These are phyloP conservation scores for Solanum hybrid DNA, from an alignment of 305 asterid species.

Conservation along the genomic window DNA sequence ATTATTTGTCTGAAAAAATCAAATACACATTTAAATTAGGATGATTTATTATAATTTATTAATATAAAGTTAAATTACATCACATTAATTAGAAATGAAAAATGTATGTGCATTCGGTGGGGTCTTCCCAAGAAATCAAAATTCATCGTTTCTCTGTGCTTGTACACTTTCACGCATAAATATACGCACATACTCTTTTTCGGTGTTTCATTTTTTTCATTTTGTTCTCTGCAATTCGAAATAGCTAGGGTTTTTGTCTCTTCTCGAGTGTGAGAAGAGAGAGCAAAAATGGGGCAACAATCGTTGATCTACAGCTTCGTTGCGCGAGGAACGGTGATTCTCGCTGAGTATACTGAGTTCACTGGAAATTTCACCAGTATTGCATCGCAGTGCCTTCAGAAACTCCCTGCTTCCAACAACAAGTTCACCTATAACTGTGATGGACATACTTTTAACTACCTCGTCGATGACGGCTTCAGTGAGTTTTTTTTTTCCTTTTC, in stretches of 20 bases:
- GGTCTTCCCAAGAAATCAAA: not conserved
- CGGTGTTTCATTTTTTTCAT: not conserved
- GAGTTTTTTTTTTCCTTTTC: slow-evolving; percentile 9
- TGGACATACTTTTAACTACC: slow-evolving; percentile 65
- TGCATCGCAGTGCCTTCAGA: slow-evolving; percentile 77
- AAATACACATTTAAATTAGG: not conserved
- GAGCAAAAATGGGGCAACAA: slow-evolving; percentile 51
- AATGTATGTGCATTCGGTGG: not conserved
- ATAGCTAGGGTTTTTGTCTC: not conserved
- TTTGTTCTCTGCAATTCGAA: not conserved
- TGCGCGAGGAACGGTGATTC: slow-evolving; percentile 70
- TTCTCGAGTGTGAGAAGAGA: not conserved
- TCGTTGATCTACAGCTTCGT: slow-evolving; percentile 80
- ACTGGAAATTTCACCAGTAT: slow-evolving; percentile 69
- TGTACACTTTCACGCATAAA: not conserved
- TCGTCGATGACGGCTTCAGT: slow-evolving; percentile 70
- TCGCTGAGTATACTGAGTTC: slow-evolving; percentile 69
- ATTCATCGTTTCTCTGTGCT: slow-evolving; percentile 16
- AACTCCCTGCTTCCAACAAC: slow-evolving; percentile 66
- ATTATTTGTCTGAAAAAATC: not conserved
- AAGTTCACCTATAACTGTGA: slow-evolving; percentile 80
- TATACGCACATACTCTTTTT: not conserved
- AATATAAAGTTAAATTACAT: fast-evolving
- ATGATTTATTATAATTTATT: too few species aligned
- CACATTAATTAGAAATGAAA: too few species aligned